Percentiles rank a stretch among this genome's conserved stretches.
Conservation (phyloP, 108 stramenopile genomes). For the Mediolabrus comicus region DNA sequence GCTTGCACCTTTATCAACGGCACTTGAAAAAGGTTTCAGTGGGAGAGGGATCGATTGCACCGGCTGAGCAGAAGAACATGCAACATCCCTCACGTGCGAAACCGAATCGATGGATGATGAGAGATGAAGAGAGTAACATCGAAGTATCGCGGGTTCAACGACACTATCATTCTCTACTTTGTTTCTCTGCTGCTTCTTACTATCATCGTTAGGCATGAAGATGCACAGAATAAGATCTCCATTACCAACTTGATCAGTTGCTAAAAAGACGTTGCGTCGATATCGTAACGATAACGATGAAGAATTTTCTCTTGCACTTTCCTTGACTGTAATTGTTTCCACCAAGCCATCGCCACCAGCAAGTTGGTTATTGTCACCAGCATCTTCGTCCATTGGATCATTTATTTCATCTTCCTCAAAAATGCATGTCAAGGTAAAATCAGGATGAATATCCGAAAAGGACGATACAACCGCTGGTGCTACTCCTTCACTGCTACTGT, state of each 20-base stretch:
- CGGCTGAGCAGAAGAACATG: conserved; percentile 28
- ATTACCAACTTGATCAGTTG: conserved; percentile 30
- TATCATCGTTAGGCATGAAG: conserved; percentile 24
- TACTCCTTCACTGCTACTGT: background rate
- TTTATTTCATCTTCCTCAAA: conserved; percentile 8
- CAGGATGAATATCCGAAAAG: conserved; percentile 42
- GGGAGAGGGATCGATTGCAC: conserved; percentile 54
- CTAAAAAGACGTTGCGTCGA: conserved; percentile 28
- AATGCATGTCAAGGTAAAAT: conserved; percentile 26
- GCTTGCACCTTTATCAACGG: background rate
- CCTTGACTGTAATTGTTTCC: background rate
- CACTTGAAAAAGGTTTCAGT: conserved; percentile 23
- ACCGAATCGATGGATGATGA: background rate
- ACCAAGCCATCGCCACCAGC: background rate
- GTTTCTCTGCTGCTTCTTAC: background rate
- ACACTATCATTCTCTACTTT: background rate
- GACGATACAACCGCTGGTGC: conserved; percentile 11
- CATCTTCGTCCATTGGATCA: background rate
- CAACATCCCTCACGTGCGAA: background rate
- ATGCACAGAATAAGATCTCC: conserved; percentile 41
- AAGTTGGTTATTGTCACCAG: background rate
- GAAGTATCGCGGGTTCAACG: conserved; percentile 6
- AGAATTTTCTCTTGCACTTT: background rate
- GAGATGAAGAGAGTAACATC: conserved; percentile 39
- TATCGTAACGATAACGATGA: background rate